phyloP scores from a whole-genome alignment of 1,284 basidiomycete genomes.

The Apiotrichum montevideense region DNA sequence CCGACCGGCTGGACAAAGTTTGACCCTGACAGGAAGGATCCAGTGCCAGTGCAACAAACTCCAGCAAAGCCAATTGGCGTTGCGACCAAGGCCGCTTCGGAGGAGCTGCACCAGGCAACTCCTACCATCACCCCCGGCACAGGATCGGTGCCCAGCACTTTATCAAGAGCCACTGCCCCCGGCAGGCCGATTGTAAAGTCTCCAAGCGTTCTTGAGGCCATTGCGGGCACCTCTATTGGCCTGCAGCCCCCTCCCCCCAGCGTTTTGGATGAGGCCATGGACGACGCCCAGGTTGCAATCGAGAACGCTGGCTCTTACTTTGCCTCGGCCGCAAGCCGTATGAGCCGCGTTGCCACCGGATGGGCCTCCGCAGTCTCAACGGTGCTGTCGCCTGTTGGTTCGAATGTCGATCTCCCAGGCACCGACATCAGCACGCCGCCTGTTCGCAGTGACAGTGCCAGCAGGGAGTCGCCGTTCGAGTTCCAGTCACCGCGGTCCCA shows the following conservation, averaged over 20 bases:
- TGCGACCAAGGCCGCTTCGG: too few relatives aligned
- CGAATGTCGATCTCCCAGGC: background rate
- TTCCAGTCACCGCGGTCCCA: background rate
- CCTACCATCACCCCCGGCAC: too few relatives aligned
- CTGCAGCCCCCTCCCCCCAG: background rate
- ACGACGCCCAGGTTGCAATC: background rate
- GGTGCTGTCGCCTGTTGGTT: background rate
- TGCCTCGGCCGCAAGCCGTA: constrained; percentile 1
- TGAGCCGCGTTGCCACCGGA: background rate
- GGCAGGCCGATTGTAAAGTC: background rate
- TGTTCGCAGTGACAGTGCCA: background rate
- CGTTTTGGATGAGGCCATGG: background rate
- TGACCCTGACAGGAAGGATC: background rate
- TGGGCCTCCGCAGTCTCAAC: background rate
- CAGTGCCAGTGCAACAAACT: background rate
- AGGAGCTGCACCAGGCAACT: too few relatives aligned
- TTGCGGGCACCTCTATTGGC: background rate
- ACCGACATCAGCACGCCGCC: background rate
- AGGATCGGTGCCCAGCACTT: too few relatives aligned
- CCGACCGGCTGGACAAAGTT: background rate
- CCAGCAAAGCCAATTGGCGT: too few relatives aligned
- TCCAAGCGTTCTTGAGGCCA: background rate
- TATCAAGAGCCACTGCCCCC: too few relatives aligned
- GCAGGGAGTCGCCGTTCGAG: background rate
- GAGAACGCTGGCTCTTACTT: background rate